Base-by-base conservation (phyloP, 495 filamentous ascomycete genomes). In the Neurospora sp. region DNA sequence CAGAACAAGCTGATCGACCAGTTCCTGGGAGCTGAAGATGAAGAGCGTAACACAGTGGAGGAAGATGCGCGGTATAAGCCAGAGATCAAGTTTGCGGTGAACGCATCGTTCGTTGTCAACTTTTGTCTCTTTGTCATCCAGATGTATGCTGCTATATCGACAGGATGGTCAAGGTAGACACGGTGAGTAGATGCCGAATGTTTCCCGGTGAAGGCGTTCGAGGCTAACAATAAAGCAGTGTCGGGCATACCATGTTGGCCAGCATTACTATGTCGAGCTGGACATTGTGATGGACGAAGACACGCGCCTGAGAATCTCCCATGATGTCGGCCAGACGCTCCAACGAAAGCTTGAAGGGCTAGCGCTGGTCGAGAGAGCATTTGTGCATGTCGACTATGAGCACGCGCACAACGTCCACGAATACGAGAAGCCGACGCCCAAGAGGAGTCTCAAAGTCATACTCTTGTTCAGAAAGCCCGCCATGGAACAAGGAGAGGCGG, bases 381-480 rank as follows among this genome's bases (percentile, higher is more conserved):
- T 88, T 74, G 87, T 88, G 35, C 86, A 89, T 74, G 84, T 88
- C 39, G 87, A 88, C 76, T 88, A 88, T 73, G 80, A 86, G 69
- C 79, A 82, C 69, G 79, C 80, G 10, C 83, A 89, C 68, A 81
- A 87, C 68, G 77, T 84, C 65, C 74, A 84, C 40, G 81, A 86
- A 7, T 88, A 88, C 72, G 84, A 85, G 44, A 77, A 77, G 68
- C 70, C 71, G 71, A 69, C 74, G 73, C 40, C 73, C 22, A 79
- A 77, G 69, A 72, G 74, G 69, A 82, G 74, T 16, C 70, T 85
- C 39, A 81, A 80, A 70, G 78, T 82, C 5, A n/a, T n/a, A n/a
- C 68, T 84, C n/a, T 74, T 82, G 40, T 82, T 80, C 74, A 75
- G 81, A 61, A 82, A 82, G 70, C 76, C 77, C 35, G 74, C 77